A percentile compares a stretch with the other conserved stretches of the same genome.
phyloP scores from a whole-genome alignment of 2,329 filamentous ascomycete genomes.

The Apiospora phragmitis region DNA sequence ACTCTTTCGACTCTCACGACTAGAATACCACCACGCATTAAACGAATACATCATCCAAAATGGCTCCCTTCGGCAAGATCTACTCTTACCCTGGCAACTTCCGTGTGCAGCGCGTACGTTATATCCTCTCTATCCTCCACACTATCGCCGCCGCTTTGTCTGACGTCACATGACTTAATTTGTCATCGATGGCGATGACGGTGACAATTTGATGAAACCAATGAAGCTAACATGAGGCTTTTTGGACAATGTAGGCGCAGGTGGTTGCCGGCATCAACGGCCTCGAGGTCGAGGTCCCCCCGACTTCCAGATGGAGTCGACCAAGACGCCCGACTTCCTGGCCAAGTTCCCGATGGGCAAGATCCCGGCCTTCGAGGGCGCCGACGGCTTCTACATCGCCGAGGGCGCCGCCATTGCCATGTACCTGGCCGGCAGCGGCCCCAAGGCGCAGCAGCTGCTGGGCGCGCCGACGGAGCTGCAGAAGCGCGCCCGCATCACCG shows the following conservation, averaged over 20 bases:
- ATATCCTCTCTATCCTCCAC: background rate
- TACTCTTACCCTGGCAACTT: constrained; percentile 39
- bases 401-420: constrained; percentile 49
- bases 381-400: constrained; percentile 46
- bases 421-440: constrained; percentile 47
- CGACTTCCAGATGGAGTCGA: constrained; percentile 44
- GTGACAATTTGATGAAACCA: background rate
- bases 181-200: background rate
- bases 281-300: constrained; percentile 34
- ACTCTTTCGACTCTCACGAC: background rate
- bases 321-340: constrained; percentile 45
- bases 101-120: constrained; percentile 37
- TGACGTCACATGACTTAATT: background rate
- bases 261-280: constrained; percentile 40
- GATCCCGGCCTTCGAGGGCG: constrained; percentile 47
- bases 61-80: constrained; percentile 42
- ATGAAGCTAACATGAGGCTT: background rate
- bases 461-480: constrained; percentile 36
- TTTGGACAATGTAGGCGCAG: constrained; percentile 28
- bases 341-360: constrained; percentile 54
- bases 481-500: constrained; percentile 41
- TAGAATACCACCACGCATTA: background rate
- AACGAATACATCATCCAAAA: constrained; percentile 15
- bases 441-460: constrained; percentile 43
- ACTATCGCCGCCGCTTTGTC: too few relatives aligned